phyloP scores from a whole-genome alignment of 2,329 filamentous ascomycete genomes.

The Aspergillus intermedius region DNA sequence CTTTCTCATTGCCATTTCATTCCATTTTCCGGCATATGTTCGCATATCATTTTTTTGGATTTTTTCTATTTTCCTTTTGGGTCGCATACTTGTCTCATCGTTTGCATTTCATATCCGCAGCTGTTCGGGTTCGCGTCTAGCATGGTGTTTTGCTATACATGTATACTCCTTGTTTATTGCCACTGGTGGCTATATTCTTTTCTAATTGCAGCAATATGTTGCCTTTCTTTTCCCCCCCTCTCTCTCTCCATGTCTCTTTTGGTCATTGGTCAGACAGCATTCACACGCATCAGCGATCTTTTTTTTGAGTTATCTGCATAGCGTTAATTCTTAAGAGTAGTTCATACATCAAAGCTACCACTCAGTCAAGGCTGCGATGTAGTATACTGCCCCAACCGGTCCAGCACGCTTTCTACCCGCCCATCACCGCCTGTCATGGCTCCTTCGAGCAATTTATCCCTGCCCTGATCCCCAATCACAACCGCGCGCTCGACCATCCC shows the following conservation, averaged over 20 bases:
- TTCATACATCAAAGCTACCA: neutral
- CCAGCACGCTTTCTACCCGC: slow-evolving; percentile 29
- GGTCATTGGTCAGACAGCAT: too few species aligned
- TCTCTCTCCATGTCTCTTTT: too few species aligned
- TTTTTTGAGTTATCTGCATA: slow-evolving; percentile 22
- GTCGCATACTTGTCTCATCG: slow-evolving; percentile 5
- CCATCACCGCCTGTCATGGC: slow-evolving; percentile 29
- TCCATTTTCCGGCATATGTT: slow-evolving; percentile 3
- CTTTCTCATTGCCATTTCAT: slow-evolving; percentile 4
- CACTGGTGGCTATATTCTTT: too few species aligned
- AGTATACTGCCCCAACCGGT: slow-evolving; percentile 19
- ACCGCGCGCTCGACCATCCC: slow-evolving; percentile 38
- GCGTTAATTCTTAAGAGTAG: slow-evolving; percentile 4
- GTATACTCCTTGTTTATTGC: too few species aligned
- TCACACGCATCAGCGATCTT: slow-evolving; percentile 17
- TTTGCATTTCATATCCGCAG: neutral
- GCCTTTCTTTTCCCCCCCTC: too few species aligned
- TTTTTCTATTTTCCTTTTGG: slow-evolving; percentile 7
- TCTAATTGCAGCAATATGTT: too few species aligned
- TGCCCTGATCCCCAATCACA: slow-evolving; percentile 34
- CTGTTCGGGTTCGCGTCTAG: too few species aligned
- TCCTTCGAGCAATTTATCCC: slow-evolving; percentile 32
- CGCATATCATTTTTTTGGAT: neutral
- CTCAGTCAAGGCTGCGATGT: neutral
- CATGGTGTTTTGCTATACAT: too few species aligned